Base-by-base conservation (phyloP, 2,329 filamentous ascomycete species). In the Escovopsis sp. region DNA sequence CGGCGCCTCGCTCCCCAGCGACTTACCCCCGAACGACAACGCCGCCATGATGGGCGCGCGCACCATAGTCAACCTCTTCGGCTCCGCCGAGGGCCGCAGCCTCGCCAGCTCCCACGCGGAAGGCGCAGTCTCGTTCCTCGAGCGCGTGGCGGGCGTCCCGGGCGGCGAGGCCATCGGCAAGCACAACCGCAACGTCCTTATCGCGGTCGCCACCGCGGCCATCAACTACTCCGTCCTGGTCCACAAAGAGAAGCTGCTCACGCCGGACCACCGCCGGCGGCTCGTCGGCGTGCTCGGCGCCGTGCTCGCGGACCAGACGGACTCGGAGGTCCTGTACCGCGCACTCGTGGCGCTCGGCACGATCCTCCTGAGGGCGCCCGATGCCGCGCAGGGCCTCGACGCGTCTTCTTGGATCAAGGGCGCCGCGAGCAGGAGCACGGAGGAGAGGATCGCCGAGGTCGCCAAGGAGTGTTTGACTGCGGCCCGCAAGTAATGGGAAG, bases 11-110 rank as follows among this genome's bases (percentile, higher is more conserved):
- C 59, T 48, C 46, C 62, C 57, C 1, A 35, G 74, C 61, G 70
- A 76, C 5, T 63, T 71, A 0, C 68, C 75, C 2, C 67, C 81
- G 0, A 78, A 77, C 32, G 71, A 80, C 41, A 95, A 95, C 60
- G 86, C 86, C 49, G 74, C 77, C 10, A 94, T 96, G 81, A 83
- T 98, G 68, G 79, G 81, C 0, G 69, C 86, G 11, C 82, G 91
- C 4, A 75, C 81, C 12, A 70, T 96, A 39, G 80, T 78, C 27
- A 98, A 98, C 51, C 66, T 95, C 7, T 94, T 95, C 55, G 72
- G 76, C 45, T 84, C 84, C 0, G 65, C 75, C 0, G 70, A 80
- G 43, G 91, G 91, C 13, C 76, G 84, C 16, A 64, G 67, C 37
- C 62, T 85, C 4, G 75, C 78, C 6, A 70, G 74, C 35, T 75